Conservation (phyloP, 1,284 basidiomycete species). For the Caloboletus firmus region DNA sequence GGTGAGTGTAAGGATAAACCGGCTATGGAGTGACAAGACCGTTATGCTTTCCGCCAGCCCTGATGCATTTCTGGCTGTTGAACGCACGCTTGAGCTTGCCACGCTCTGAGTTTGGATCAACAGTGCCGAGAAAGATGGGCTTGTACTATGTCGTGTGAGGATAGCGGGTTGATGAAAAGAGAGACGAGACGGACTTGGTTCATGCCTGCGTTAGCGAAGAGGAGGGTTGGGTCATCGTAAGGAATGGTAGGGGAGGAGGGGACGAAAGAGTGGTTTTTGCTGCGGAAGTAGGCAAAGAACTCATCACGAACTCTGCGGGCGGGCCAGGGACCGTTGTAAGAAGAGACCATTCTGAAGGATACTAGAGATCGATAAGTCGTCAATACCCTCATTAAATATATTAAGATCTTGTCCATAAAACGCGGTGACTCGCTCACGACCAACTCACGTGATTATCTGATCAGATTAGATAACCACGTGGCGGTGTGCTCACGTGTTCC, state of each 20-base stretch:
- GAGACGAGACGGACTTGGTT: conserved; percentile 62
- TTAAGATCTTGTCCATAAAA: not conserved
- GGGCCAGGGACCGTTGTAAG: conserved; percentile 55
- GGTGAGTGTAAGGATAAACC: conserved; percentile 8
- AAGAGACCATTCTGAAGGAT: conserved; percentile 28
- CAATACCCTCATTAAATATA: conserved; percentile 14
- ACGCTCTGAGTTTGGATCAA: conserved; percentile 89
- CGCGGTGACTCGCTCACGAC: conserved; percentile 23
- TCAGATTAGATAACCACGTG: conserved; percentile 28
- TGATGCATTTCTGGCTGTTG: conserved; percentile 97
- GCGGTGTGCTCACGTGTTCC: conserved; percentile 7
- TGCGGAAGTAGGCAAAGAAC: conserved; percentile 80
- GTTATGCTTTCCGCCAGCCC: conserved; percentile 98
- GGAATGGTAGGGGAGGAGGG: conserved; percentile 94
- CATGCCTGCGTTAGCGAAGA: conserved; percentile 99
- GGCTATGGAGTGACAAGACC: conserved; percentile 46
- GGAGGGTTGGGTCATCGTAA: conserved; percentile 94
- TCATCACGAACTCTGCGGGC: conserved; percentile 69
- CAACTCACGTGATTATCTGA: conserved; percentile 18
- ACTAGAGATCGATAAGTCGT: conserved; percentile 26
- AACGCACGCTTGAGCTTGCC: conserved; percentile 90
- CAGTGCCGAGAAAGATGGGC: conserved; percentile 93
- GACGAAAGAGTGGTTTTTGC: conserved; percentile 84
- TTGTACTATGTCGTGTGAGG: conserved; percentile 69
- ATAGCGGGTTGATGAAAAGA: not conserved